A percentile compares a stretch with the other conserved stretches of the same genome.
Conservation (phyloP, 1,139 yeast species). For the Candida sp. region DNA sequence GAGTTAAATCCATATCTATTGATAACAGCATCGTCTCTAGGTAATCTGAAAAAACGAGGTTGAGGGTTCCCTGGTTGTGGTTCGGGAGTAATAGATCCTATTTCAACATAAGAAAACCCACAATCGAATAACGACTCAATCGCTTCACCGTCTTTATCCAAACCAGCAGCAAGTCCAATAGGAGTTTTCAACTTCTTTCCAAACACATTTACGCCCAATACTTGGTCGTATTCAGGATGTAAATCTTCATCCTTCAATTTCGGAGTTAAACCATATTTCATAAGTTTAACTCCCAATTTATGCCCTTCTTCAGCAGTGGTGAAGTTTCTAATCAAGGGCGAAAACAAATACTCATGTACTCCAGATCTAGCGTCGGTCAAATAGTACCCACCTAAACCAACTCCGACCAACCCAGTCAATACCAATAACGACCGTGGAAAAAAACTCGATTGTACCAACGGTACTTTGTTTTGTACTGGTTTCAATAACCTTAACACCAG, state of each 20-base stretch:
- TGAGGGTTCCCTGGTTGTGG: slow-evolving; percentile 93
- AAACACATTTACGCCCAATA: slow-evolving; percentile 59
- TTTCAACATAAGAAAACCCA: slow-evolving; percentile 89
- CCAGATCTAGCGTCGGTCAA: slow-evolving; percentile 77
- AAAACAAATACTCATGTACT: slow-evolving; percentile 71
- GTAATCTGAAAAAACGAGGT: slow-evolving; percentile 86
- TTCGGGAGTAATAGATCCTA: slow-evolving; percentile 90
- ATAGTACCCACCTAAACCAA: slow-evolving; percentile 33
- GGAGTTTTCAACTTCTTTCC: slow-evolving; percentile 69
- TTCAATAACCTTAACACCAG: background rate
- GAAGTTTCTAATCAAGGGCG: slow-evolving; percentile 70
- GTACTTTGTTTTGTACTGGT: background rate
- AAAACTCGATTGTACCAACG: slow-evolving; percentile 17
- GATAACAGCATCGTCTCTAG: slow-evolving; percentile 84
- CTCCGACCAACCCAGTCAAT: slow-evolving; percentile 23
- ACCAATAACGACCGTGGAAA: slow-evolving; percentile 24
- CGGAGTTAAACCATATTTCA: slow-evolving; percentile 73
- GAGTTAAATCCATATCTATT: slow-evolving; percentile 96
- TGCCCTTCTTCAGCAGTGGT: slow-evolving; percentile 89
- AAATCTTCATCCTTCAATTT: slow-evolving; percentile 47
- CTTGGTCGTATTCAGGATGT: slow-evolving; percentile 42
- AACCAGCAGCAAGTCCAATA: slow-evolving; percentile 92
- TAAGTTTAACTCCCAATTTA: slow-evolving; percentile 61
- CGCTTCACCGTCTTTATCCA: slow-evolving; percentile 92
- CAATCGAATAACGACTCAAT: slow-evolving; percentile 72